Percentiles rank a stretch among this genome's conserved stretches.
Evolutionary conservation across 169 alveolate species (phyloP).

Genomic region (Eimeria brunetti): DNA sequence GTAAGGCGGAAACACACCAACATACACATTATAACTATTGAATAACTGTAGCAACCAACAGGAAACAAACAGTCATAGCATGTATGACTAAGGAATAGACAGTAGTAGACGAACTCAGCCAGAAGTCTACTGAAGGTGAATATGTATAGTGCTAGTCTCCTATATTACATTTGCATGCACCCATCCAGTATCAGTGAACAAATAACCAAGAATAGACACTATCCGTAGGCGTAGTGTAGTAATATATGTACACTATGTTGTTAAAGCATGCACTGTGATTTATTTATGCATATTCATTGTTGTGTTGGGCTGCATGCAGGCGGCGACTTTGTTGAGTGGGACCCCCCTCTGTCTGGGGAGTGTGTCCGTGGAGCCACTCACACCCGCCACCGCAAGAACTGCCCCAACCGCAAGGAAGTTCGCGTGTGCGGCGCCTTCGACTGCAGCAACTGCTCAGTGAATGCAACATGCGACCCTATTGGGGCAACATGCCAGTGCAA

Average conservation of each 20-base stretch:
- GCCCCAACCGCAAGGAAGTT: constrained; percentile 45
- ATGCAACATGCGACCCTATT: constrained; percentile 47
- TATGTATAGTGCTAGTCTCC: no score
- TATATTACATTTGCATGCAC: not conserved
- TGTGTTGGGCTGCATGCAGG: constrained; percentile 19
- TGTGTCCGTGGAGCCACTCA: constrained; percentile 17
- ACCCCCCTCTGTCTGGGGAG: constrained; percentile 28
- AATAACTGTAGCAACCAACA: no score
- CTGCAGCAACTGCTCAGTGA: constrained; percentile 54
- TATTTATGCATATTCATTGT: not conserved
- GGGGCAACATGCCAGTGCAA: constrained; percentile 51
- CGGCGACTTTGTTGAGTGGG: constrained; percentile 55
- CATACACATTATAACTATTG: no score
- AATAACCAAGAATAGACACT: no score
- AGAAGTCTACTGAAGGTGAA: no score
- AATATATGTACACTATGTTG: not conserved
- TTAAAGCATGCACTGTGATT: no score
- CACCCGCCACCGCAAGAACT: constrained; percentile 31
- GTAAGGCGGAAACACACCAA: no score
- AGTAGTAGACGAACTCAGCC: no score
- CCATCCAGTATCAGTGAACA: no score
- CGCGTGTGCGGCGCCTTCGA: constrained; percentile 61
- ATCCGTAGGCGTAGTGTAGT: not conserved
- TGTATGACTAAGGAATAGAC: no score
- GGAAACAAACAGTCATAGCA: no score